Evolutionary conservation across 148 eudicot species (phyloP), one percentile per base, ranked within the genome.

Genomic region (Camellia sinensis): DNA sequence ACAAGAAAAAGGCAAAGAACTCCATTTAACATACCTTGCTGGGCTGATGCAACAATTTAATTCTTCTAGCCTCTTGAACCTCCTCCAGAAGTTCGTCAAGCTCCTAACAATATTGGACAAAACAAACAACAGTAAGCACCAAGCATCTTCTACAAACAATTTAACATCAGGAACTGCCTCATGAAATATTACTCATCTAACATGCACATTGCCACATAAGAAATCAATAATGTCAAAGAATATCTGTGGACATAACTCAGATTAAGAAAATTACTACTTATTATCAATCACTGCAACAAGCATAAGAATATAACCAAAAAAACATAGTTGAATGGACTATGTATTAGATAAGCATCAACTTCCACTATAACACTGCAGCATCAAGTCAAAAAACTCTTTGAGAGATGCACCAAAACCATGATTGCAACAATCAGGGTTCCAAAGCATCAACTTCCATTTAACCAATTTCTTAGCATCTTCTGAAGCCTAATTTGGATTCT

Each of bases 381-480:
- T 44, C 78, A 75, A 60, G 48, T 14, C 6, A n/a, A 67, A 43
- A 60, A n/a, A 59, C 11, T 11, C 2, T 17, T 59, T 45, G 10
- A 41, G 6, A 75, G 78, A 75, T n/a, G 40, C 53, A n/a, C 29
- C 78, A 75, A 75, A 41, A 13, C 60, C 78, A 50, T 50, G 59
- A 50, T 3, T 50, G 53, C 54, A 4, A 21, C 14, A 46, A 44
- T 69, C 73, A 69, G 18, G 7, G 18, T 69, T 69, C 18, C 53
- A 50, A 50, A 50, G 53, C 0, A n/a, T n/a, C n/a, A n/a, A n/a
- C n/a, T n/a, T n/a, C n/a, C n/a, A n/a, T 5, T 50, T 96, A 63
- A 96, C 99, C 87, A 96, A 81, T 82, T 93, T 91, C 84, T 96
- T 96, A 82, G 98, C 99, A 89, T 96, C 99, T 86, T 96, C 99